Percentiles rank a stretch among this genome's conserved stretches.
Evolutionary conservation across 192 early-diverging fungal genomes (phyloP).

Genomic region (Coemansia sp.): DNA sequence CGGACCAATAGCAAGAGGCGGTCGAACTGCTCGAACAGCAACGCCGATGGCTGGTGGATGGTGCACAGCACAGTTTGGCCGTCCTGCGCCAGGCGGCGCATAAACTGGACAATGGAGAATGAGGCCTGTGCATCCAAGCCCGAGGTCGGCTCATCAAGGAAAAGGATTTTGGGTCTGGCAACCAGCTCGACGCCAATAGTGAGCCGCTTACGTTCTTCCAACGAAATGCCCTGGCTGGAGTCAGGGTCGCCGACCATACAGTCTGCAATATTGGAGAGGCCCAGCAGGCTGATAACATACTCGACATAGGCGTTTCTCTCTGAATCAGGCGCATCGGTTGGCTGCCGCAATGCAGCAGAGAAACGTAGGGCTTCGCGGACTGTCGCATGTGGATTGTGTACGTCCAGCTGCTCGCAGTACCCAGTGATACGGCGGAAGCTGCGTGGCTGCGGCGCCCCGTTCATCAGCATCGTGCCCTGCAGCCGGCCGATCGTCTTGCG

Average conservation of each 20-base stretch:
- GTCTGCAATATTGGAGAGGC: conserved; percentile 64
- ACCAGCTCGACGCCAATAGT: conserved; percentile 81
- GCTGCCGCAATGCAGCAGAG: conserved; percentile 65
- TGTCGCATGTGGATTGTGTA: conserved; percentile 67
- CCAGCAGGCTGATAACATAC: conserved; percentile 67
- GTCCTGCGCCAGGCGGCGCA: conserved; percentile 59
- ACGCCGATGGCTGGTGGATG: conserved; percentile 78
- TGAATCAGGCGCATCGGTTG: conserved; percentile 53
- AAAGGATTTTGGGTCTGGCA: conserved; percentile 71
- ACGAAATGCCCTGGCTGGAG: conserved; percentile 68
- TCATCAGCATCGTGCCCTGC: conserved; percentile 65
- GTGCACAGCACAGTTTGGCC: conserved; percentile 69
- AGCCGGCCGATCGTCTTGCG: conserved; percentile 65
- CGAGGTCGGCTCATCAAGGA: conserved; percentile 84
- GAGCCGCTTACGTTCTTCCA: conserved; percentile 80
- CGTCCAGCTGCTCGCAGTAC: conserved; percentile 81
- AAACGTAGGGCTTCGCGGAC: conserved; percentile 59
- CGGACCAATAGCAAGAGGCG: conserved; percentile 70
- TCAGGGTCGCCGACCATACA: conserved; percentile 69
- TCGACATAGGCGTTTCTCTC: conserved; percentile 72
- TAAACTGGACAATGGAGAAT: conserved; percentile 67
- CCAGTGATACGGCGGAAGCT: conserved; percentile 66
- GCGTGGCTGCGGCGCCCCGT: conserved; percentile 41
- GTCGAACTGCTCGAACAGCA: conserved; percentile 79
- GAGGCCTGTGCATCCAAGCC: conserved; percentile 74